Evolutionary conservation across 2,329 filamentous ascomycete species (phyloP).

Genomic region (Thermomyces lanuginosus): DNA sequence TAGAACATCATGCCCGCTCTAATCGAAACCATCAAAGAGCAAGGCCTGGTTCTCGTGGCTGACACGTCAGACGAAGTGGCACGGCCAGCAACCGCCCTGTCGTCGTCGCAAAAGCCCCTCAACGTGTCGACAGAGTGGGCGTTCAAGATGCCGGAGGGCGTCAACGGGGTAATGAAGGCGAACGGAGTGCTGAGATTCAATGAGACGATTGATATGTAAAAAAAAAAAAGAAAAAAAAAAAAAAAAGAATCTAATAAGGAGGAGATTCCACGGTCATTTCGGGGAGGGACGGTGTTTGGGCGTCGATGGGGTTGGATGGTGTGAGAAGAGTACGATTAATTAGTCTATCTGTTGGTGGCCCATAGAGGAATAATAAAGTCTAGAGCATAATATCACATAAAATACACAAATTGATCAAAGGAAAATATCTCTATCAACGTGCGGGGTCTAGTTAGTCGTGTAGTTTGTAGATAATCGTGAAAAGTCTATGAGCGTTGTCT

Average conservation of each 20-base stretch:
- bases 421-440: too few relatives aligned
- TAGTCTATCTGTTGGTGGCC: too few relatives aligned
- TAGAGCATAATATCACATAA: too few relatives aligned
- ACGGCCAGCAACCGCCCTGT: slow-evolving; percentile 10
- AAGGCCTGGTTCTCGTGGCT: slow-evolving; percentile 78
- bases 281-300: not conserved
- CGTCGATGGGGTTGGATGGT: not conserved
- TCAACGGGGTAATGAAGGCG: slow-evolving; percentile 71
- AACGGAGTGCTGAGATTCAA: slow-evolving; percentile 87
- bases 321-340: too few relatives aligned
- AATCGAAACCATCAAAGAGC: slow-evolving; percentile 83
- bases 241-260: too few relatives aligned
- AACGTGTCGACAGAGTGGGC: slow-evolving; percentile 22
- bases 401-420: too few relatives aligned
- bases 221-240: too few relatives aligned
- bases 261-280: slow-evolving; percentile 1
- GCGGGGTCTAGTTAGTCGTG: too few relatives aligned
- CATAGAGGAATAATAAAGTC: too few relatives aligned
- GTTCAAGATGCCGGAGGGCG: slow-evolving; percentile 52
- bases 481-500: too few relatives aligned
- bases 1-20: slow-evolving; percentile 87
- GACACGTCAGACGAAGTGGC: slow-evolving; percentile 53
- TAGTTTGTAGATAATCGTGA: too few relatives aligned
- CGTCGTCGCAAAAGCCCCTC: slow-evolving; percentile 12
- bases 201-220: slow-evolving; percentile 72